These are phyloP conservation scores for Panaeolus papilionaceus DNA, from an alignment of 768 basidiomycete genomes.

Conservation along the genomic window DNA sequence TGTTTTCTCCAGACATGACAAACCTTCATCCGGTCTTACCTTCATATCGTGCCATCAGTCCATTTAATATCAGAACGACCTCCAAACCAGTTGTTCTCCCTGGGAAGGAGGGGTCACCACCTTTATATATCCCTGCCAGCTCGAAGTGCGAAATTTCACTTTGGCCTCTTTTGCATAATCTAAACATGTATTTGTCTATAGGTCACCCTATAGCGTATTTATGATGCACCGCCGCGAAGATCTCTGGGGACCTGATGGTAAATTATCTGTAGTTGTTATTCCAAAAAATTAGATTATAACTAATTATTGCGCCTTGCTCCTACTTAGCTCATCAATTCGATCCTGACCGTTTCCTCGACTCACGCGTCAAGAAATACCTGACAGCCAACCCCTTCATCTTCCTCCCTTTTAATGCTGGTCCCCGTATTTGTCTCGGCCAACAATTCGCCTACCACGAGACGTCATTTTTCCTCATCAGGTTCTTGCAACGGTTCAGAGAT, in stretches of 20 bases:
- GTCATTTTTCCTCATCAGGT: constrained; percentile 66
- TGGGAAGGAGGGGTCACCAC: constrained; percentile 35
- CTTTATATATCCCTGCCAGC: constrained; percentile 46
- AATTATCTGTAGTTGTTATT: constrained; percentile 14
- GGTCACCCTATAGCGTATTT: constrained; percentile 53
- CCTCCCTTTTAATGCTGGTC: constrained; percentile 59
- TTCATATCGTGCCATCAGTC: constrained; percentile 27
- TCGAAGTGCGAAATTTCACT: constrained; percentile 32
- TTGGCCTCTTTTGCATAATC: neutral
- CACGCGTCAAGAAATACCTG: constrained; percentile 59
- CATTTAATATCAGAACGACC: constrained; percentile 39
- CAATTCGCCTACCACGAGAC: constrained; percentile 73
- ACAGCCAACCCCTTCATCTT: constrained; percentile 64
- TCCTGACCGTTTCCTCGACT: constrained; percentile 72
- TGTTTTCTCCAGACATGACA: constrained; percentile 8
- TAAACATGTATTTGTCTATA: constrained; percentile 22
- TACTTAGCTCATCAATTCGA: constrained; percentile 58
- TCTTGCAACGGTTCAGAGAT: constrained; percentile 60
- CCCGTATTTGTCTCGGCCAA: constrained; percentile 58
- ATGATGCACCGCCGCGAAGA: constrained; percentile 68
- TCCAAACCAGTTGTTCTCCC: constrained; percentile 31
- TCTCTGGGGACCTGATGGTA: constrained; percentile 75
- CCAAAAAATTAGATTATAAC: neutral
- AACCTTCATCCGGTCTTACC: neutral
- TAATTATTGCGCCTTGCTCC: neutral